A percentile compares a stretch with the other conserved stretches of the same genome.
phyloP scores from a whole-genome alignment of 2,329 filamentous ascomycete species.

The Clonostachys solani region DNA sequence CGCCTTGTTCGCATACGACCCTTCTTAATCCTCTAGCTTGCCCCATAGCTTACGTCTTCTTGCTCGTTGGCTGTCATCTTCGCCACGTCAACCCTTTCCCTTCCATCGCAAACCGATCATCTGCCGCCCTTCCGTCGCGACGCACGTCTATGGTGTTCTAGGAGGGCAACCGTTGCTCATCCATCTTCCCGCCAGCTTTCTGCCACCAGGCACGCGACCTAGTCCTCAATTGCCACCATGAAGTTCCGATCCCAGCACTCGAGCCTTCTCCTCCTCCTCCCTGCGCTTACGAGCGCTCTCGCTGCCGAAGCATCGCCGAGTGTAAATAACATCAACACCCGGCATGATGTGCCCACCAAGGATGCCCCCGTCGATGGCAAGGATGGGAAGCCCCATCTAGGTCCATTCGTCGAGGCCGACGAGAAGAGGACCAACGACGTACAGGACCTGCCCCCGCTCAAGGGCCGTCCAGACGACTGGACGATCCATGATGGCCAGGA shows the following conservation, averaged over 20 bases:
- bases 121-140: too few relatives aligned
- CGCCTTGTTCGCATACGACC: too few relatives aligned
- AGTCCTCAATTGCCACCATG: conserved; percentile 37
- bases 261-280: conserved; percentile 56
- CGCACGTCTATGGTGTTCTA: too few relatives aligned
- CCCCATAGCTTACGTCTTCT: too few relatives aligned
- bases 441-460: conserved; percentile 35
- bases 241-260: conserved; percentile 50
- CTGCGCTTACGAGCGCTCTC: conserved; percentile 45
- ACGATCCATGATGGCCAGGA: conserved; percentile 54
- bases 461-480: conserved; percentile 46
- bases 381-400: conserved; percentile 89
- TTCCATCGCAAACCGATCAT: too few relatives aligned
- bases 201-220: too few relatives aligned
- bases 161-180: too few relatives aligned
- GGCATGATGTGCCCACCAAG: conserved; percentile 46
- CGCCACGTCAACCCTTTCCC: too few relatives aligned
- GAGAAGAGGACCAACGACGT: conserved; percentile 26
- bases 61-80: too few relatives aligned
- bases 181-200: too few relatives aligned
- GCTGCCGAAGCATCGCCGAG: conserved; percentile 17
- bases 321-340: conserved; percentile 14
- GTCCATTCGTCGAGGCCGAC: conserved; percentile 67
- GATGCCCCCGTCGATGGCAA: conserved; percentile 88
- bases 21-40: too few relatives aligned